phyloP scores from a whole-genome alignment of 2,329 filamentous ascomycete genomes.

The Colletotrichum sp. region DNA sequence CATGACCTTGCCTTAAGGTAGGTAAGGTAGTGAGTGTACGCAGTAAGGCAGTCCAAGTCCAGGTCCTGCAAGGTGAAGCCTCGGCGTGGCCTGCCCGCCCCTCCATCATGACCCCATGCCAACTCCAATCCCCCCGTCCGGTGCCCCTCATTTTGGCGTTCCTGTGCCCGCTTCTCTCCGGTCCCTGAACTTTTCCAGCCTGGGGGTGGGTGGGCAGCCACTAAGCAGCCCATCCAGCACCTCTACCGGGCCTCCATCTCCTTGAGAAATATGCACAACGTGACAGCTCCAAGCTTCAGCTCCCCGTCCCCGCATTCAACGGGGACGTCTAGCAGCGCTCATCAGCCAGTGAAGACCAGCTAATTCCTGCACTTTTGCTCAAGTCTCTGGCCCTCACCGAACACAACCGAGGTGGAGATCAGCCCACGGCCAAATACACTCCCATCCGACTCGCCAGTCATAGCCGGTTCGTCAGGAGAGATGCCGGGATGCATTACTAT shows the following conservation, averaged over 20 bases:
- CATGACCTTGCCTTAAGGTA: neutral
- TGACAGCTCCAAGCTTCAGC: neutral
- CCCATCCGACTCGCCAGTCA: constrained; percentile 8
- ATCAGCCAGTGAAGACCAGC: neutral
- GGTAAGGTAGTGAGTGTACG: neutral
- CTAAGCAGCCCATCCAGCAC: neutral
- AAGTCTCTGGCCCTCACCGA: neutral
- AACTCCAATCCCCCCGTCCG: constrained; percentile 3
- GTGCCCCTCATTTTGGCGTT: constrained; percentile 17
- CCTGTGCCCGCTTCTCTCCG: constrained; percentile 19
- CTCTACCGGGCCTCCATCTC: neutral
- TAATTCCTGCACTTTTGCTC: neutral
- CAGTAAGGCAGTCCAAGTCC: neutral
- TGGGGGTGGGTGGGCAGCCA: neutral
- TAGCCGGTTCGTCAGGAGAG: constrained; percentile 8
- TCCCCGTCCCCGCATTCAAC: constrained; percentile 10
- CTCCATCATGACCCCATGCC: constrained; percentile 10
- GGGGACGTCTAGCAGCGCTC: constrained; percentile 4
- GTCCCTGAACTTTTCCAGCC: constrained; percentile 1
- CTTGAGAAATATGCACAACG: neutral
- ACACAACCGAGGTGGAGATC: constrained; percentile 17
- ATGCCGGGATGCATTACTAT: neutral
- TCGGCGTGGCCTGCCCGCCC: neutral
- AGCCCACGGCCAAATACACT: neutral
- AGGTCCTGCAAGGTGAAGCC: neutral